Evolutionary conservation across 2,329 filamentous ascomycete species (phyloP).

Genomic region (Fusarium sulawesiense): DNA sequence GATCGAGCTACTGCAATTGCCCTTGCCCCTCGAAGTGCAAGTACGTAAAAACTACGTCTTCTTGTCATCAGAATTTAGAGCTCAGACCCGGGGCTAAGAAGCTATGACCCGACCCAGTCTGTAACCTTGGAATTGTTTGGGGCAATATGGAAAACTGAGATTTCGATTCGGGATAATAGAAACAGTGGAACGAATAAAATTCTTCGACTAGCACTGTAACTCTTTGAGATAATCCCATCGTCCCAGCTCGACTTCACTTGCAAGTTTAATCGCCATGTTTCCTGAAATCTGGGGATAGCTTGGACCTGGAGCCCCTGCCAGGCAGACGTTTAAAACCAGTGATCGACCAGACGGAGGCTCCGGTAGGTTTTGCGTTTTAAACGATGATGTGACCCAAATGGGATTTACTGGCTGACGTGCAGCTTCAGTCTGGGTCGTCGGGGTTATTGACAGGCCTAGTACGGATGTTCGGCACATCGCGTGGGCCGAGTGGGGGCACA

Average conservation of each 20-base stretch:
- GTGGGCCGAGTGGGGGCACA: slow-evolving; percentile 32
- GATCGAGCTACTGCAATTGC: background rate
- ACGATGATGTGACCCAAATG: slow-evolving; percentile 33
- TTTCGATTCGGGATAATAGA: background rate
- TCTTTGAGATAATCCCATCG: background rate
- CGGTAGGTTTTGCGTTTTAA: slow-evolving; percentile 11
- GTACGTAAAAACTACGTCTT: slow-evolving; percentile 26
- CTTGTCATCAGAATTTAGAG: slow-evolving; percentile 4
- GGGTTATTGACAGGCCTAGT: slow-evolving; percentile 29
- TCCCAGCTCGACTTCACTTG: background rate
- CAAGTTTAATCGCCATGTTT: background rate
- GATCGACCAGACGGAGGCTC: slow-evolving; percentile 34
- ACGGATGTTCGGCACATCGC: slow-evolving; percentile 46
- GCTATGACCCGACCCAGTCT: slow-evolving; percentile 38
- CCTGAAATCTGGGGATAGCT: background rate
- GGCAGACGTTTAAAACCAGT: slow-evolving; percentile 16
- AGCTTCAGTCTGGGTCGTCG: slow-evolving; percentile 37
- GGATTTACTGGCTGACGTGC: slow-evolving; percentile 25
- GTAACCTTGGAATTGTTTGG: background rate
- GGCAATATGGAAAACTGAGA: background rate
- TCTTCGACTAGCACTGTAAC: background rate
- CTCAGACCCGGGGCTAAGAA: slow-evolving; percentile 23
- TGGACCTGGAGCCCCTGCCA: slow-evolving; percentile 6
- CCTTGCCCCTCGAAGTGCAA: slow-evolving; percentile 13
- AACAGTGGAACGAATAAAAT: background rate